Percentiles rank a stretch among this genome's conserved stretches.
These are phyloP conservation scores for Mortierella sp. DNA, from an alignment of 371 early-diverging fungal species.

Conservation along the genomic window DNA sequence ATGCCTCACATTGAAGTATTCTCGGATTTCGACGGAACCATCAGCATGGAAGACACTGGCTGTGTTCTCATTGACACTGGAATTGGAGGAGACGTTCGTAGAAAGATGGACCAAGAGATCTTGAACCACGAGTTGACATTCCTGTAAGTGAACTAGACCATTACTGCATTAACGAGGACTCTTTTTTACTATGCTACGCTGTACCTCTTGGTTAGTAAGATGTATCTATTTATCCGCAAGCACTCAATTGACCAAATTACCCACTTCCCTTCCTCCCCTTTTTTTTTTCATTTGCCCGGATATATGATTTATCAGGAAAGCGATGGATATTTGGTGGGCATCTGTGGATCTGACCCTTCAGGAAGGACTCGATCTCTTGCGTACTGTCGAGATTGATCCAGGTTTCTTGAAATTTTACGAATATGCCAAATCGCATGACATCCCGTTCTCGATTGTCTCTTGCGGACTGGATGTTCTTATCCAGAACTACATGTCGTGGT, in stretches of 20 bases:
- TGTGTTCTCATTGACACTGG: slow-evolving; percentile 56
- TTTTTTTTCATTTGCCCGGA: background rate
- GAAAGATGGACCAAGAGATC: slow-evolving; percentile 41
- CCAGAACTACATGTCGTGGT: slow-evolving; percentile 55
- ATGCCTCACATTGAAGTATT: slow-evolving; percentile 55
- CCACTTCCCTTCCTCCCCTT: background rate
- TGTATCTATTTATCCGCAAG: too few species aligned
- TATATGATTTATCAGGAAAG: slow-evolving; percentile 26
- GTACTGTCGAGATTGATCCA: slow-evolving; percentile 59
- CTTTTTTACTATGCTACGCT: too few species aligned
- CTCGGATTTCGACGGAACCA: slow-evolving; percentile 60
- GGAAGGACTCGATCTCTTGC: slow-evolving; percentile 61
- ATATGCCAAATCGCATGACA: slow-evolving; percentile 32
- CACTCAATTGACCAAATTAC: background rate
- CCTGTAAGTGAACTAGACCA: too few species aligned
- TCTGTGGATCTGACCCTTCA: slow-evolving; percentile 60
- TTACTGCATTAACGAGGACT: too few species aligned
- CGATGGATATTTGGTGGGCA: slow-evolving; percentile 51
- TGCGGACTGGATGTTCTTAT: slow-evolving; percentile 62
- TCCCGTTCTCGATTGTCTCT: slow-evolving; percentile 64
- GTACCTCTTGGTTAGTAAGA: too few species aligned
- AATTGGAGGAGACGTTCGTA: slow-evolving; percentile 40
- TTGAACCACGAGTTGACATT: slow-evolving; percentile 45
- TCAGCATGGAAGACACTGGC: slow-evolving; percentile 55
- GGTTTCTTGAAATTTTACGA: slow-evolving; percentile 56